These are phyloP conservation scores for Fragaria nilgerrensis DNA, from an alignment of 306 rosid species.

Conservation along the genomic window DNA sequence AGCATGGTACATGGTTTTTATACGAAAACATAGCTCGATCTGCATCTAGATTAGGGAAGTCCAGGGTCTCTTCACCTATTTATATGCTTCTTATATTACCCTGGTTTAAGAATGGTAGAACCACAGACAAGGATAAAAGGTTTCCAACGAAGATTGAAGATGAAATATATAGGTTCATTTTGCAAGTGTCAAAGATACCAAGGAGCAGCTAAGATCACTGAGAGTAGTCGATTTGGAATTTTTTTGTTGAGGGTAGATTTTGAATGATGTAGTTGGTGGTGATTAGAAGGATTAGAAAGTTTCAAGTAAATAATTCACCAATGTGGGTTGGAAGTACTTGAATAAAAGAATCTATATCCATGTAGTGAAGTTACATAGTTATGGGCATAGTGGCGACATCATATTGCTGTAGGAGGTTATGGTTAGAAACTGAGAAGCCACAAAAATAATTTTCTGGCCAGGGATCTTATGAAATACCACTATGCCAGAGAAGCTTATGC, in stretches of 20 bases:
- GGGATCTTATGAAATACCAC: neutral
- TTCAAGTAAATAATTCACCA: neutral
- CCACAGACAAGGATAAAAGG: neutral
- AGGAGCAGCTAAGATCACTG: neutral
- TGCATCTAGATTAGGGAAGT: neutral
- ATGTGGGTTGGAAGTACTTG: neutral
- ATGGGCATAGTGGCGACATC: neutral
- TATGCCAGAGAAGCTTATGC: neutral
- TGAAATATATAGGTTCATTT: neutral
- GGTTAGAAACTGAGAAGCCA: neutral
- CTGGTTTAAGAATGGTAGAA: neutral
- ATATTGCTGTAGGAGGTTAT: neutral
- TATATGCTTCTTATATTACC: neutral
- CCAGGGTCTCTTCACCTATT: neutral
- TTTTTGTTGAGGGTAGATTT: neutral
- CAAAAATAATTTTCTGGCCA: neutral
- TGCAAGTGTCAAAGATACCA: neutral
- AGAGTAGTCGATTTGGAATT: neutral
- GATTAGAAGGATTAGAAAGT: neutral
- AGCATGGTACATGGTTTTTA: neutral
- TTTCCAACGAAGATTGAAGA: neutral
- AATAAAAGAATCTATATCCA: neutral
- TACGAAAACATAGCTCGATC: neutral
- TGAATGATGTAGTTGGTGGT: neutral
- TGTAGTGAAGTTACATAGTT: neutral